phyloP scores from a whole-genome alignment of 2,329 filamentous ascomycete species.

The Fusarium metavorans region DNA sequence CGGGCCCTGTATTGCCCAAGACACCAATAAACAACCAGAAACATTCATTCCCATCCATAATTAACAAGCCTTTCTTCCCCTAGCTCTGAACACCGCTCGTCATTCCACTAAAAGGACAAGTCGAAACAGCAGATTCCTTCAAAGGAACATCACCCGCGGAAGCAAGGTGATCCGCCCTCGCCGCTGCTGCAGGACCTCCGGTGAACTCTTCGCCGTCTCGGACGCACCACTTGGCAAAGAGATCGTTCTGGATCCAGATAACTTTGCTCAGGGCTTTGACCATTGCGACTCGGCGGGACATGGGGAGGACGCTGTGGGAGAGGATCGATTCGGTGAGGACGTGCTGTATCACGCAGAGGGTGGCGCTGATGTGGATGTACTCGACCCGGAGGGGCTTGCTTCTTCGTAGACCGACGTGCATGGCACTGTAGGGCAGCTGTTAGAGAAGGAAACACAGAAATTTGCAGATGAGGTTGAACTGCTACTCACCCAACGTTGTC shows the following conservation, averaged over 20 bases:
- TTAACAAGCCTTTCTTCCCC: not conserved
- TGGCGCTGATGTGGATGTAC: slow-evolving; percentile 30
- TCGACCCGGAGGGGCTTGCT: slow-evolving; percentile 22
- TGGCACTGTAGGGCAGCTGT: not conserved
- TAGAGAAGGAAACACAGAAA: not conserved
- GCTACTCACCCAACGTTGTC: slow-evolving; percentile 23
- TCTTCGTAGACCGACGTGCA: slow-evolving; percentile 24
- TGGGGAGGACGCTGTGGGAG: slow-evolving; percentile 24
- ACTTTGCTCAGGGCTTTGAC: slow-evolving; percentile 30
- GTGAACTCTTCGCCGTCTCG: slow-evolving; percentile 26
- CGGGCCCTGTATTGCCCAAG: not conserved
- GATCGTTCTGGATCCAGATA: slow-evolving; percentile 33
- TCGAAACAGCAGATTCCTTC: not conserved
- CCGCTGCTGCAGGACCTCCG: not conserved
- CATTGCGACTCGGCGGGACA: slow-evolving; percentile 24
- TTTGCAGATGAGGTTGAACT: not conserved
- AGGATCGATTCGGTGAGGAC: slow-evolving; percentile 21
- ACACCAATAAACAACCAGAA: not conserved
- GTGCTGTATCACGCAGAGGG: slow-evolving; percentile 26
- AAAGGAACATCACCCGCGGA: not conserved
- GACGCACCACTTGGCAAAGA: slow-evolving; percentile 30
- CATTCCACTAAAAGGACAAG: not conserved
- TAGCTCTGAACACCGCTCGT: not conserved
- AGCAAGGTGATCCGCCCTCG: not conserved
- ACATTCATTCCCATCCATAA: not conserved